These are phyloP conservation scores for Kalmusia sp. DNA, from an alignment of 2,329 filamentous ascomycete genomes.

Conservation along the genomic window DNA sequence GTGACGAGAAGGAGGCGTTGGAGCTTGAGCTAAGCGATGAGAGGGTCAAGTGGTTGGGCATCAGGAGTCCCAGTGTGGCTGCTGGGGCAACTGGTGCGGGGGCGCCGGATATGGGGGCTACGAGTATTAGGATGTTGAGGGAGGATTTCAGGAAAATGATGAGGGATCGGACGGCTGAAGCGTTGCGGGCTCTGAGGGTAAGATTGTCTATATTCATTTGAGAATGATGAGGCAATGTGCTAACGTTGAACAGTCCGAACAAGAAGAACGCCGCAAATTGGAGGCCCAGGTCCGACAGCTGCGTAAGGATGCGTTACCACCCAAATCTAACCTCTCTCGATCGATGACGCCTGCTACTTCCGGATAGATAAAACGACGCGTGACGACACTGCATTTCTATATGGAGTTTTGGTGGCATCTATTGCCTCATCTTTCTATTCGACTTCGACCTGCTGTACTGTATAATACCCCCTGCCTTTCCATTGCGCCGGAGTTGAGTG, in stretches of 20 bases:
- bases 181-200: slow-evolving; percentile 69
- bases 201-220: slow-evolving; percentile 38
- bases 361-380: not conserved
- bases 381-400: not conserved
- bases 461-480: not conserved
- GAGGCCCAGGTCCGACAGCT: slow-evolving; percentile 67
- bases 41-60: slow-evolving; percentile 69
- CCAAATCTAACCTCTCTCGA: slow-evolving; percentile 20
- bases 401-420: not conserved
- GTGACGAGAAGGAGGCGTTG: slow-evolving; percentile 68
- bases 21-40: slow-evolving; percentile 72
- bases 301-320: slow-evolving; percentile 49
- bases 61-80: slow-evolving; percentile 59
- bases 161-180: slow-evolving; percentile 73
- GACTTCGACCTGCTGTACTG: not conserved
- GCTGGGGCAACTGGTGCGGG: slow-evolving; percentile 33
- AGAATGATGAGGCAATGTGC: too few species aligned
- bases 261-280: slow-evolving; percentile 73
- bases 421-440: not conserved
- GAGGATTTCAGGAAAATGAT: slow-evolving; percentile 85
- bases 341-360: slow-evolving; percentile 2
- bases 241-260: slow-evolving; percentile 64
- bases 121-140: slow-evolving; percentile 72
- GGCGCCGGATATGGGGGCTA: slow-evolving; percentile 57
- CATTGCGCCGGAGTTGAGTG: not conserved